A percentile compares a stretch with the other conserved stretches of the same genome.
Conservation (phyloP, 148 eudicot genomes). For the Selenicereus undatus region DNA sequence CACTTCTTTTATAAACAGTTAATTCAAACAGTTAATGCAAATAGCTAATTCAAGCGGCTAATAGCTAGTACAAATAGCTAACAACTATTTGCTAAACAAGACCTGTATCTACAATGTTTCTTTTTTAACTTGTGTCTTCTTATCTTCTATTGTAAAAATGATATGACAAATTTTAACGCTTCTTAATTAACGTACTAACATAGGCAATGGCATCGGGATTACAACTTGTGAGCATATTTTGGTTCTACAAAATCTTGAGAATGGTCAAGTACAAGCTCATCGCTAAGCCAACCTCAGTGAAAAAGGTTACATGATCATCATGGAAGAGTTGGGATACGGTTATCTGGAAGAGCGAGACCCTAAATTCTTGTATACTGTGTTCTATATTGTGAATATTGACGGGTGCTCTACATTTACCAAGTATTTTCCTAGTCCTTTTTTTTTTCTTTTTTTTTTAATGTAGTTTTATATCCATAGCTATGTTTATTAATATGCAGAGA, state of each 20-base stretch:
- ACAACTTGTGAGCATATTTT: slow-evolving; percentile 85
- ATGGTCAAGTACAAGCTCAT: slow-evolving; percentile 67
- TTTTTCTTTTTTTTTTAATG: no score
- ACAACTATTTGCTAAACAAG: no score
- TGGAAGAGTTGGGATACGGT: not conserved
- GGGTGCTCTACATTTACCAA: no score
- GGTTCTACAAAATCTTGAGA: slow-evolving; percentile 82
- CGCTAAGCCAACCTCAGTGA: slow-evolving; percentile 33
- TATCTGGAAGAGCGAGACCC: not conserved
- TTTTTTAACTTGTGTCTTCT: not conserved
- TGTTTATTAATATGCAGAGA: no score
- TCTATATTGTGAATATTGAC: no score
- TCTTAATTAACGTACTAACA: not conserved
- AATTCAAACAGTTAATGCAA: no score
- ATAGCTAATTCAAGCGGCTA: no score
- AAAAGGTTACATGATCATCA: slow-evolving; percentile 22
- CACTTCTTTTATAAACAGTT: no score
- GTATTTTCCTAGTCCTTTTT: no score
- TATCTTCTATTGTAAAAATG: not conserved
- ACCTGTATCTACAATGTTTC: no score
- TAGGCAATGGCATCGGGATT: slow-evolving; percentile 89
- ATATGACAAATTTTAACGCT: not conserved
- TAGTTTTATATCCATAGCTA: no score
- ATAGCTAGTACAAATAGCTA: no score
- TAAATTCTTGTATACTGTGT: not conserved